Conservation (phyloP, 352 stramenopile species). For the Phytophthora colocasiae region DNA sequence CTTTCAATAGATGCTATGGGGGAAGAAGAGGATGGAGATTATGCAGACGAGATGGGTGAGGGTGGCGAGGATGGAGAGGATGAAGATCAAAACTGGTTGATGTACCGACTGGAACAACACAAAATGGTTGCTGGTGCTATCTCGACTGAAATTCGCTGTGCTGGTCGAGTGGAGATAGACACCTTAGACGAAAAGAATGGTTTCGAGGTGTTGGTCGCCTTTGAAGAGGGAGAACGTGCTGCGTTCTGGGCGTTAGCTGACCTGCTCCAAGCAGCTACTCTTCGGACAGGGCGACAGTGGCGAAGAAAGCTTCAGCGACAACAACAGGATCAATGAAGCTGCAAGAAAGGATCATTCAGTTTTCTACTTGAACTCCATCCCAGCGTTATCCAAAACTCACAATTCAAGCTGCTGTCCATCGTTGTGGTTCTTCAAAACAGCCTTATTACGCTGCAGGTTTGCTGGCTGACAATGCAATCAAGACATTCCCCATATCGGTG, state of each 20-base stretch:
- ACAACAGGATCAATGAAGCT: conserved; percentile 16
- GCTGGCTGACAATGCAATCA: conserved; percentile 59
- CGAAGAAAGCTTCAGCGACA: conserved; percentile 50
- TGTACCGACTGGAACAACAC: conserved; percentile 28
- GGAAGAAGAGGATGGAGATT: conserved; percentile 3
- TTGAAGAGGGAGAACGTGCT: conserved; percentile 58
- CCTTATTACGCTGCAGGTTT: conserved; percentile 28
- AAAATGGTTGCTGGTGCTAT: neutral
- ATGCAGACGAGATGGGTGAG: conserved; percentile 1
- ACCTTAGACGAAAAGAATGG: conserved; percentile 13
- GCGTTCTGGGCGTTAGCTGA: conserved; percentile 74
- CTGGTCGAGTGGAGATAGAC: conserved; percentile 46
- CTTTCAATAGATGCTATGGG: conserved; percentile 25
- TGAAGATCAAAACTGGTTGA: conserved; percentile 13
- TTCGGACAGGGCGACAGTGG: conserved; percentile 74
- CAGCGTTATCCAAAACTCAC: too few relatives aligned
- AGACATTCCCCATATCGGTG: conserved; percentile 67
- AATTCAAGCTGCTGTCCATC: too few relatives aligned
- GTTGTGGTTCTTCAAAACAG: too few relatives aligned
- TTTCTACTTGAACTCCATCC: neutral
- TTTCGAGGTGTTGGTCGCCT: conserved; percentile 56
- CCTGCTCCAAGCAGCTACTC: conserved; percentile 60
- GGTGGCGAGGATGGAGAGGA: neutral
- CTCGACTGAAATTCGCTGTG: conserved; percentile 21
- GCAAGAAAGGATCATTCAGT: neutral